Evolutionary conservation across 2,329 filamentous ascomycete species (phyloP).

Genomic region (Colletotrichum sp.): DNA sequence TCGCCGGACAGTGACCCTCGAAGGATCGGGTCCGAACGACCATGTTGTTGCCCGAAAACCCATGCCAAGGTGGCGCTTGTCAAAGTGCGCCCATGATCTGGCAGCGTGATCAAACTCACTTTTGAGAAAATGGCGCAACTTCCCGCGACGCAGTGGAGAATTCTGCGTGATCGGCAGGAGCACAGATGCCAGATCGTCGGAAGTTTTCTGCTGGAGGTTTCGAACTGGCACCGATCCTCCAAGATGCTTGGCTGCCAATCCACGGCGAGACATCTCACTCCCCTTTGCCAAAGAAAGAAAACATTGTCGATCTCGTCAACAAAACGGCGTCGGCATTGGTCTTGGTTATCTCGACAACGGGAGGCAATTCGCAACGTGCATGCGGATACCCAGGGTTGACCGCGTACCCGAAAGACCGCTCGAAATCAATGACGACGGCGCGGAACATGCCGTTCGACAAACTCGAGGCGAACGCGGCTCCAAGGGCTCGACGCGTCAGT

Average conservation of each 20-base stretch:
- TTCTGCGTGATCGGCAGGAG: not conserved
- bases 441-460: not conserved
- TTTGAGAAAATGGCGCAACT: not conserved
- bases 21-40: not conserved
- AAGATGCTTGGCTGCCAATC: not conserved
- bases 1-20: not conserved
- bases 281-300: not conserved
- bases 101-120: conserved; percentile 3
- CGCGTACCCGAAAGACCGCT: not conserved
- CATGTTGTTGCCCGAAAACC: not conserved
- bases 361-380: not conserved
- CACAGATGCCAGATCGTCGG: conserved; percentile 5
- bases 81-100: conserved; percentile 2
- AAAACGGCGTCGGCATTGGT: not conserved
- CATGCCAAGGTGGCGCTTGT: conserved; percentile 8
- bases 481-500: not conserved
- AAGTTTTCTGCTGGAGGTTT: not conserved
- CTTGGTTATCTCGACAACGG: not conserved
- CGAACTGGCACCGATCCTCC: not conserved
- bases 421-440: not conserved
- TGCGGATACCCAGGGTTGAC: not conserved
- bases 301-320: not conserved
- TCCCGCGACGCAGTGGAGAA: not conserved
- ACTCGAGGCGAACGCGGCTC: not conserved
- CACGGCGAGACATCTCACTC: not conserved